Evolutionary conservation across 2,329 filamentous ascomycete species (phyloP), one percentile per base, ranked within the genome.

Genomic region (Fusarium sp.): DNA sequence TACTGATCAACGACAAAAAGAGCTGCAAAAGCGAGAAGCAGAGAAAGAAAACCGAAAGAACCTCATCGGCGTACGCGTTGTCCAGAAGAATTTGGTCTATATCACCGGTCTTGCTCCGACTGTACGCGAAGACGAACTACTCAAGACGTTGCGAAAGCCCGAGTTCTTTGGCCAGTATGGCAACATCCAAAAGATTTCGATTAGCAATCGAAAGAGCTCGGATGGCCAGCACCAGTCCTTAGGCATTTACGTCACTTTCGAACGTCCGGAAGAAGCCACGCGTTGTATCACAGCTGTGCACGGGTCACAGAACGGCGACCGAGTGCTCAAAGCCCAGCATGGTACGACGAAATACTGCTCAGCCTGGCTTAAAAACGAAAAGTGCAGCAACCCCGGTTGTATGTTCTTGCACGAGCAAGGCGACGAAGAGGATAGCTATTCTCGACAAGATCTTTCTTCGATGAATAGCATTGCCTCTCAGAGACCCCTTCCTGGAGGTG

Each of bases 271-370:
- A 71, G 96, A 98, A 80, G 96, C 96, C 18, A 91, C 91, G 42
- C 89, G 88, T 40, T 99, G 96, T 79, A 99, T 99, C 68, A 87
- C 90, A 59, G 93, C 94, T 40, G 96, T 99, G 7, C 94, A 99
- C 79, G 94, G 94, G 34, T 97, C 94, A 3, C 88, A 92, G 66
- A 98, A 99, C 76, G 94, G 93, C 55, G 96, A 98, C 68, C 87
- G 95, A 53, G 86, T 93, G 16, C 82, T 99, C 21, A 91, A 93
- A 84, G 94, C 89, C 6, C 90, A 89, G 76, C 81, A 90, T 55
- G 96, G 96, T 25, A 99, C 96, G 1, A 99, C 96, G 7, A 99
- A 99, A 79, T 99, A 99, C 80, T 99, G 96, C 80, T 99, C 96
- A 0, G 95, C 96, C 6, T 99, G 97, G 85, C 86, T 99, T 20